phyloP scores from a whole-genome alignment of 306 rosid species.

The Fagus crenata region DNA sequence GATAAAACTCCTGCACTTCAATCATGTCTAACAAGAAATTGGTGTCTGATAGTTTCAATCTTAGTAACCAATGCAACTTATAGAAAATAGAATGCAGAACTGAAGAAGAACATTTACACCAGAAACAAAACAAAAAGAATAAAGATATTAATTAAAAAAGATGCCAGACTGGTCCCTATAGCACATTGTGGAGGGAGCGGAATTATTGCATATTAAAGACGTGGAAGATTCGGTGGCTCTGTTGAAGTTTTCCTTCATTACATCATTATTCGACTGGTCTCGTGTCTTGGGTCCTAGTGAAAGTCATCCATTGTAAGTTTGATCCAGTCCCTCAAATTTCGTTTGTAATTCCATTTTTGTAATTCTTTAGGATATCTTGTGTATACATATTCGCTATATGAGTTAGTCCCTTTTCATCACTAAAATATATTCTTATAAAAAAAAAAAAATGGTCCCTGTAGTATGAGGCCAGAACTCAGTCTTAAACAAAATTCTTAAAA shows the following conservation, averaged over 20 bases:
- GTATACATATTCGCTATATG: no score
- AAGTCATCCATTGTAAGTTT: no score
- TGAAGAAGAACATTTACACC: conserved; percentile 6
- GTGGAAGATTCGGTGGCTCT: no score
- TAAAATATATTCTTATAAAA: not conserved
- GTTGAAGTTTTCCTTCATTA: no score
- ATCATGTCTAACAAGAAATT: conserved; percentile 41
- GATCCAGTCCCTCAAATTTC: no score
- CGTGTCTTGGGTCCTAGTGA: no score
- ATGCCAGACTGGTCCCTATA: not conserved
- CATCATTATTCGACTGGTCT: no score
- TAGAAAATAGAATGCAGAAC: not conserved
- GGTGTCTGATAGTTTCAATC: conserved; percentile 29
- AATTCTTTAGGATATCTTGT: no score
- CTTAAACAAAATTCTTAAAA: not conserved
- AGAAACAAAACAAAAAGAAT: not conserved
- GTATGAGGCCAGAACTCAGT: not conserved
- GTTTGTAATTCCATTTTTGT: no score
- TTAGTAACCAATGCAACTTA: conserved; percentile 7
- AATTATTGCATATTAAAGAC: no score
- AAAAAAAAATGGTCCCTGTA: not conserved
- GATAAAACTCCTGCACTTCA: conserved; percentile 94
- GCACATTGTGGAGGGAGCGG: no score
- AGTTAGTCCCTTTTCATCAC: no score
- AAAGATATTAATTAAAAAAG: not conserved